These are phyloP conservation scores for Colletotrichum neosansevieriae DNA, from an alignment of 2,329 filamentous ascomycete genomes.

Conservation along the genomic window DNA sequence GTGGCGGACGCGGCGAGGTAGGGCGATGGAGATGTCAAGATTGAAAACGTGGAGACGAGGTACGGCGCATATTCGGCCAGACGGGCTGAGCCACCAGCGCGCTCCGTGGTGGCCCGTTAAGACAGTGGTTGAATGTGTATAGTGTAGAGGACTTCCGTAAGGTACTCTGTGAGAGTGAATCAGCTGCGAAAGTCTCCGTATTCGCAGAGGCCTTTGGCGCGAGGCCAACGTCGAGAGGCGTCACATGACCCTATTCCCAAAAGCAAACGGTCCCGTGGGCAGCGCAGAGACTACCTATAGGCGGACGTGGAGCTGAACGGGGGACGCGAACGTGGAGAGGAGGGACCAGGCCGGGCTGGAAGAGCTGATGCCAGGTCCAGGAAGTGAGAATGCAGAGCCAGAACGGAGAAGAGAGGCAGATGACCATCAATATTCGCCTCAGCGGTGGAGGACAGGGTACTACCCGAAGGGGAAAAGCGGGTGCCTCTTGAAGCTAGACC, in stretches of 20 bases:
- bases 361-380: background rate
- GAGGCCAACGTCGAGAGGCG: background rate
- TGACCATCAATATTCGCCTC: conserved; percentile 27
- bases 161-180: too few species aligned
- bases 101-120: background rate
- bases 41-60: conserved; percentile 37
- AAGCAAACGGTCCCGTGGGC: conserved; percentile 24
- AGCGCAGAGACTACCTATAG: conserved; percentile 1
- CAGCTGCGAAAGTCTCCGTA: background rate
- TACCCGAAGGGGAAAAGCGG: background rate
- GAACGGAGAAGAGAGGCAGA: conserved; percentile 30
- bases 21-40: conserved; percentile 21
- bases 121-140: background rate
- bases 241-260: conserved; percentile 23
- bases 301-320: conserved; percentile 7
- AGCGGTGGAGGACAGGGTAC: background rate
- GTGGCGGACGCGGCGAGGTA: conserved; percentile 15
- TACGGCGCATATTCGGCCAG: conserved; percentile 38
- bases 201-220: background rate
- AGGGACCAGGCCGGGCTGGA: conserved; percentile 25
- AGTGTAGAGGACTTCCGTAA: background rate
- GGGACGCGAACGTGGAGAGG: conserved; percentile 8
- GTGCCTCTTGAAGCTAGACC: background rate
- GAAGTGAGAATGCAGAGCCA: background rate
- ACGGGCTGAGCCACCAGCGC: conserved; percentile 26